Conservation (phyloP, 257 asterid species). For the Jacaranda mimosifolia region DNA sequence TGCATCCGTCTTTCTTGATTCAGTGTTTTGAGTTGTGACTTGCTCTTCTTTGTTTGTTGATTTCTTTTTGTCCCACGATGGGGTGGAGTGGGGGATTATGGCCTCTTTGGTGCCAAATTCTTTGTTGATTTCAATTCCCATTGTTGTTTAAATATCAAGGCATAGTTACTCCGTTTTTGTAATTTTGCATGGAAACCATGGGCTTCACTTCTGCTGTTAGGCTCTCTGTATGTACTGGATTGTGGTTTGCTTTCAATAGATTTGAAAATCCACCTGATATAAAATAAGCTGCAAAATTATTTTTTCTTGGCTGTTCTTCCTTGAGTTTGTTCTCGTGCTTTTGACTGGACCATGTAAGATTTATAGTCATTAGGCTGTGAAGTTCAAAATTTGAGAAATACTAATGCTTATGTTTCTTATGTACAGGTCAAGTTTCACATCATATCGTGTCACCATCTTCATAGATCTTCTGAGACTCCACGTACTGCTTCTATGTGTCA, state of each 20-base stretch:
- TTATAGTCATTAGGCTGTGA: neutral
- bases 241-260: neutral
- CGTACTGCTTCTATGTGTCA: slow-evolving; percentile 60
- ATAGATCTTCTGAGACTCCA: slow-evolving; percentile 54
- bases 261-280: slow-evolving; percentile 7
- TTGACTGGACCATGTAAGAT: neutral
- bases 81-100: too few relatives aligned
- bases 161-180: neutral
- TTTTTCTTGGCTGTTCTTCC: slow-evolving; percentile 8
- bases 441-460: slow-evolving; percentile 75
- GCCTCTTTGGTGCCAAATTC: neutral
- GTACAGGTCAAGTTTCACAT: slow-evolving; percentile 90
- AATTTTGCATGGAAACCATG: neutral
- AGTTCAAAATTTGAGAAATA: neutral
- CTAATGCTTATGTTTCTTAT: slow-evolving; percentile 31
- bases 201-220: neutral
- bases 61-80: too few relatives aligned
- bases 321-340: slow-evolving; percentile 12
- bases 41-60: too few relatives aligned
- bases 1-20: neutral
- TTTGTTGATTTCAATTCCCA: neutral
- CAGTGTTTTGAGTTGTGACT: too few relatives aligned
- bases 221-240: neutral
- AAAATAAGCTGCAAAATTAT: neutral
- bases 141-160: neutral